Evolutionary conservation across 1,139 yeast genomes (phyloP).

Genomic region (Blastobotrys illinoisensis): DNA sequence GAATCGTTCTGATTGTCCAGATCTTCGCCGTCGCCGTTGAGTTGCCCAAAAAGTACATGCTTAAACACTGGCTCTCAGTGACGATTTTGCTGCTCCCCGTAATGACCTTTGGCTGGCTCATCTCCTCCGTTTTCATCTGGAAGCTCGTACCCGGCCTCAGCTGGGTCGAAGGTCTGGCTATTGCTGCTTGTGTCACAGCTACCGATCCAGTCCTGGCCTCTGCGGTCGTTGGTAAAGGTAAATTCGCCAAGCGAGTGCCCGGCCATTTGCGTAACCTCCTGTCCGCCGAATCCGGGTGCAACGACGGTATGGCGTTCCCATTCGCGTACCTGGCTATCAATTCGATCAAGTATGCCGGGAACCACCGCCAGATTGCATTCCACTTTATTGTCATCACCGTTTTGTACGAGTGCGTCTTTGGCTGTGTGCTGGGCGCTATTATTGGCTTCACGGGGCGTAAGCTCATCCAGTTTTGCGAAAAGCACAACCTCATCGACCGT

Average conservation of each 20-base stretch:
- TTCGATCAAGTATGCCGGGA: conserved; percentile 59
- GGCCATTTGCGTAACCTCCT: conserved; percentile 88
- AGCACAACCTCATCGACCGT: conserved; percentile 70
- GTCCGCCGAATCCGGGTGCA: conserved; percentile 94
- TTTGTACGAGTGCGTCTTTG: conserved; percentile 83
- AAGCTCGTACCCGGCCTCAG: conserved; percentile 73
- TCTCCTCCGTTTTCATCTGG: conserved; percentile 84
- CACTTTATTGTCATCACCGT: conserved; percentile 82
- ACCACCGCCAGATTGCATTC: conserved; percentile 64
- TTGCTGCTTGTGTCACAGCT: conserved; percentile 93
- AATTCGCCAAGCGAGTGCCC: conserved; percentile 94
- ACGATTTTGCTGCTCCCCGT: conserved; percentile 76
- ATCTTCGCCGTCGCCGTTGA: conserved; percentile 98
- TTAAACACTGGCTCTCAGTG: conserved; percentile 84
- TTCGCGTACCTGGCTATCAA: conserved; percentile 74
- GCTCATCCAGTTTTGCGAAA: conserved; percentile 74
- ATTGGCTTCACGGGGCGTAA: conserved; percentile 76
- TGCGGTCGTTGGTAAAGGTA: conserved; percentile 97
- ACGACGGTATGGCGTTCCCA: conserved; percentile 98
- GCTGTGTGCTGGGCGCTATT: conserved; percentile 67
- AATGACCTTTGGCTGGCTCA: conserved; percentile 91
- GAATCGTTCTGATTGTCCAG: conserved; percentile 85
- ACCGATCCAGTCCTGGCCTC: conserved; percentile 98
- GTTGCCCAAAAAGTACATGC: conserved; percentile 88
- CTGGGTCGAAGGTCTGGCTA: conserved; percentile 70